These are phyloP conservation scores for Aspergillus sclerotiicarbonarius DNA, from an alignment of 495 filamentous ascomycete genomes.

Conservation along the genomic window DNA sequence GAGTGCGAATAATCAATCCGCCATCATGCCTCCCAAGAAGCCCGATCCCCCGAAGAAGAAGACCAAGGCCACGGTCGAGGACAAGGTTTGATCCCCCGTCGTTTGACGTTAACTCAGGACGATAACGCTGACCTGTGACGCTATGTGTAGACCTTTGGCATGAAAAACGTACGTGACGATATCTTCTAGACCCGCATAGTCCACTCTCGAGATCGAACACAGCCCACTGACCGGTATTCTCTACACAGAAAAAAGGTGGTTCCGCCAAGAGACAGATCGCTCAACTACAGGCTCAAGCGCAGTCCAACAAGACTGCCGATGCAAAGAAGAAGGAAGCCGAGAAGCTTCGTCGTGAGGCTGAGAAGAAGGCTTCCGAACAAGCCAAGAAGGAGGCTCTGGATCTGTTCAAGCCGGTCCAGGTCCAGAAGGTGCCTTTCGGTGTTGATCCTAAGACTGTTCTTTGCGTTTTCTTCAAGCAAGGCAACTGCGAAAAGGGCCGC, in stretches of 20 bases:
- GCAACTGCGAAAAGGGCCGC: constrained; percentile 92
- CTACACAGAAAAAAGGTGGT: constrained; percentile 80
- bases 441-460: constrained; percentile 99
- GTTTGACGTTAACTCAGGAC: too few species aligned
- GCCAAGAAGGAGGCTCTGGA: constrained; percentile 76
- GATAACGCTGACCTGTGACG: constrained; percentile 17
- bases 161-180: constrained; percentile 78
- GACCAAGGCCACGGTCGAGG: constrained; percentile 72
- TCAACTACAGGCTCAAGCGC: constrained; percentile 68
- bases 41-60: constrained; percentile 59
- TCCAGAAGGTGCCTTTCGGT: constrained; percentile 95
- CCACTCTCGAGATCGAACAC: background rate
- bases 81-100: constrained; percentile 58
- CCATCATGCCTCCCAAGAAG: constrained; percentile 92
- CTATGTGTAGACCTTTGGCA: constrained; percentile 74
- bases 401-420: constrained; percentile 90
- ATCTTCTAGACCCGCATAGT: constrained; percentile 2
- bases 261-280: constrained; percentile 86
- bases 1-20: constrained; percentile 24
- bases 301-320: constrained; percentile 70
- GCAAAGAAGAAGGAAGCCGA: constrained; percentile 89
- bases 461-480: constrained; percentile 94
- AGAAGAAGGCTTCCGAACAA: constrained; percentile 82
- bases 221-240: constrained; percentile 6
- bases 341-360: constrained; percentile 76